Base-by-base conservation (phyloP, 495 filamentous ascomycete genomes). In the Lasiosphaeris hirsuta region DNA sequence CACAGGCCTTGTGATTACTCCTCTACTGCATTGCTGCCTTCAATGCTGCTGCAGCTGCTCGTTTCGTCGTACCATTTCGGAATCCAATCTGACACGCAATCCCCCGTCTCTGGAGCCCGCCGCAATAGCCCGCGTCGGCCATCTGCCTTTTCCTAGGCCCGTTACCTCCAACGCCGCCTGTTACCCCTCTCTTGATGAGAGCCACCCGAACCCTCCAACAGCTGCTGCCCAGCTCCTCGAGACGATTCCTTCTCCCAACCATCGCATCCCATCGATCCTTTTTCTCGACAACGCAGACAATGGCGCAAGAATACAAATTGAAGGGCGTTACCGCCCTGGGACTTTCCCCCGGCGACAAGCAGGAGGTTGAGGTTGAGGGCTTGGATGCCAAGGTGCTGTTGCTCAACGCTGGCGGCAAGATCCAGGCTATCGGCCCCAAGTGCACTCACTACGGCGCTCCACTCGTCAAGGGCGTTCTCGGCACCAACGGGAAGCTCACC, bases 401-500 rank as follows among this genome's bases (percentile, higher is more conserved):
- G 9, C 74, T 93, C 50, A 93, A 92, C 61, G 75, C 88, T 14
- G 86, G 82, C 44, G 86, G 85, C 57, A 80, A 87, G 56, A 75
- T 90, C 35, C 85, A 91, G 66, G 94, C 92, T 17, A 65, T 92
- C 56, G 90, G 88, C 36, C 75, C 90, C n/a, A 90, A 86, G 48
- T 98, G 94, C 73, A 96, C 95, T 7, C 94, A 97, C 80, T 96
- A 93, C 69, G 92, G 76, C 4, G 94, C 93, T 4, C 95, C 94
- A 7, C 75, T 97, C 62, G 85, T 86, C 60, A 83, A 86, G 46
- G 94, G 94, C 37, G 84, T 97, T 10, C 72, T 97, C 45, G 87
- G 89, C 3, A 84, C 83, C 4, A 86, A 92, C 62, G 94, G 94
- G 1, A 75, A 90, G 45, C 72, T 98, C 35, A 95, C 89, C 13